Evolutionary conservation across 768 basidiomycete genomes (phyloP).

Genomic region (Boletales sp.): DNA sequence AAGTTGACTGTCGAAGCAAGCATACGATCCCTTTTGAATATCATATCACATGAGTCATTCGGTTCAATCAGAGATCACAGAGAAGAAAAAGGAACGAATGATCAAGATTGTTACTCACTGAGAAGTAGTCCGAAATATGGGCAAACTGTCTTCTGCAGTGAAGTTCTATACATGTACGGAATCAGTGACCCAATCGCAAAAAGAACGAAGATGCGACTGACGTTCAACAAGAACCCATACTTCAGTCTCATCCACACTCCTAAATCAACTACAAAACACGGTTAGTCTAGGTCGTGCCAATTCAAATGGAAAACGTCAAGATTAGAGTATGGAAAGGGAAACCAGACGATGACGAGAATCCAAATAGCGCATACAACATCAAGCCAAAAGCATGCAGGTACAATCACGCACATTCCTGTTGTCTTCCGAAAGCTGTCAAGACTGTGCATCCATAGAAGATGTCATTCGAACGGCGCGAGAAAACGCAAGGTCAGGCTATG

Average conservation of each 20-base stretch:
- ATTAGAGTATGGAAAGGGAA: too few species aligned
- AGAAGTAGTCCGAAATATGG: conserved; percentile 77
- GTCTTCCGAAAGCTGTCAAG: conserved; percentile 86
- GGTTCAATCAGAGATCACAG: neutral
- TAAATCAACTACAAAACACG: conserved; percentile 46
- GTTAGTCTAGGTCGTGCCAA: neutral
- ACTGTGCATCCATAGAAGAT: conserved; percentile 36
- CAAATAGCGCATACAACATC: neutral
- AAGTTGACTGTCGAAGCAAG: conserved; percentile 62
- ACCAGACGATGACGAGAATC: too few species aligned
- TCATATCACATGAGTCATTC: neutral
- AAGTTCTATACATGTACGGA: conserved; percentile 65
- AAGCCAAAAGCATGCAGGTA: neutral
- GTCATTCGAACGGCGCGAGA: neutral
- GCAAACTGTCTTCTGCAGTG: conserved; percentile 54
- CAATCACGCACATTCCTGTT: conserved; percentile 68
- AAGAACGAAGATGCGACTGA: conserved; percentile 13
- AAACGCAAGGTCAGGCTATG: neutral
- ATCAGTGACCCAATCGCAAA: conserved; percentile 15
- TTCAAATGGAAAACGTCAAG: too few species aligned
- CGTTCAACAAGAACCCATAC: conserved; percentile 75
- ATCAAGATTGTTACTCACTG: conserved; percentile 41
- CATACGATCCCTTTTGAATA: conserved; percentile 63
- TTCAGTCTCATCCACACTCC: conserved; percentile 70
- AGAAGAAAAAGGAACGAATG: too few species aligned